Conservation (phyloP, 2,329 filamentous ascomycete species). For the Hymenoscyphus albidus region DNA sequence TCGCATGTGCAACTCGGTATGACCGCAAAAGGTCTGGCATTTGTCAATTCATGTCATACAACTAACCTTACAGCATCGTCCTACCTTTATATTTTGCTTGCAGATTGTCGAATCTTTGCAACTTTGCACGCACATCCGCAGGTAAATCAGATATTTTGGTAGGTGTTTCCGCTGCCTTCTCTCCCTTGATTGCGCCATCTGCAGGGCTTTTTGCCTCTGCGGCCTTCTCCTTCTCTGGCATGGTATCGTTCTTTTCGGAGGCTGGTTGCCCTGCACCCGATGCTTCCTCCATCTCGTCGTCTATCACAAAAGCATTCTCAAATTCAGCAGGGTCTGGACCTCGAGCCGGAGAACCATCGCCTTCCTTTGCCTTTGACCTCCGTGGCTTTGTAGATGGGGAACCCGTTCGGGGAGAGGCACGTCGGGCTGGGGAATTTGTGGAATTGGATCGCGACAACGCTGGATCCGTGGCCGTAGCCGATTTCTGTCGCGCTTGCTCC, state of each 20-base stretch:
- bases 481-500: conserved; percentile 70
- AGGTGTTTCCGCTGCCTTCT: conserved; percentile 24
- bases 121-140: conserved; percentile 67
- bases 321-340: conserved; percentile 80
- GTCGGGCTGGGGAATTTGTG: conserved; percentile 36
- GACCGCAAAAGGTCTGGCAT: conserved; percentile 76
- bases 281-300: conserved; percentile 65
- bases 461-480: conserved; percentile 37
- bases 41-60: conserved; percentile 17
- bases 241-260: conserved; percentile 29
- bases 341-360: conserved; percentile 26
- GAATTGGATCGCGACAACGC: conserved; percentile 42
- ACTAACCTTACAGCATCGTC: conserved; percentile 17
- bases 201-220: conserved; percentile 31
- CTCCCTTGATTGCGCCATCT: conserved; percentile 25
- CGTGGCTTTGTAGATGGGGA: conserved; percentile 29
- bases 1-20: conserved; percentile 85
- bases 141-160: conserved; percentile 45
- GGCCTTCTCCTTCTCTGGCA: conserved; percentile 27
- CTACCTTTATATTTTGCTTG: conserved; percentile 82
- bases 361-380: conserved; percentile 29
- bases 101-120: conserved; percentile 85
- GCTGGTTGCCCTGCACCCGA: conserved; percentile 48
- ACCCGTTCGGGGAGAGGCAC: conserved; percentile 27
- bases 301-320: conserved; percentile 80